phyloP scores from a whole-genome alignment of 805 yeast genomes.

The Metschnikowia amazonensis region DNA sequence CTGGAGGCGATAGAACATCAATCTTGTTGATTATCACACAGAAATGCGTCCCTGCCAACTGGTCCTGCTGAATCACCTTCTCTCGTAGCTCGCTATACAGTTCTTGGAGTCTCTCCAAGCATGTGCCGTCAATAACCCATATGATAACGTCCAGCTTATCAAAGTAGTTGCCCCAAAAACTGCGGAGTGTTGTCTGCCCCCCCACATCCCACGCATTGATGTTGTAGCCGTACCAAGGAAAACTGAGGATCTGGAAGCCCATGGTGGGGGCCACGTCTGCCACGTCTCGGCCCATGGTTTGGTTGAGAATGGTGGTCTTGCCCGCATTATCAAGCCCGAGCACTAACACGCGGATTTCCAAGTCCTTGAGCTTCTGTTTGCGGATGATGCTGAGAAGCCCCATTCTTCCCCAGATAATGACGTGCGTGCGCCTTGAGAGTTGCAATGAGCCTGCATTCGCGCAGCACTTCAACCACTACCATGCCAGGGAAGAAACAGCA shows the following conservation, averaged over 20 bases:
- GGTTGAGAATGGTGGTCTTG: slow-evolving; percentile 76
- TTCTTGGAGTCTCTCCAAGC: slow-evolving; percentile 59
- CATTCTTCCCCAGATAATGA: slow-evolving; percentile 40
- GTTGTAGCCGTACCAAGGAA: slow-evolving; percentile 40
- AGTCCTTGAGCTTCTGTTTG: slow-evolving; percentile 78
- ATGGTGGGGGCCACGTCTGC: slow-evolving; percentile 75
- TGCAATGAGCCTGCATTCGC: slow-evolving; percentile 2
- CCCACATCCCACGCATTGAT: slow-evolving; percentile 86
- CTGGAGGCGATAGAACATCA: slow-evolving; percentile 46
- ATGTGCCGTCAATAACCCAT: slow-evolving; percentile 80
- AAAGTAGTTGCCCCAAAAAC: slow-evolving; percentile 76
- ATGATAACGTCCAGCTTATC: slow-evolving; percentile 70
- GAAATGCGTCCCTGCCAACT: slow-evolving; percentile 66
- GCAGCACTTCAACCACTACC: background rate
- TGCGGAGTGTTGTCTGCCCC: slow-evolving; percentile 45
- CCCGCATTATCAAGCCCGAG: slow-evolving; percentile 92
- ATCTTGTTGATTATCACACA: slow-evolving; percentile 70
- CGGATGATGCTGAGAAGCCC: slow-evolving; percentile 76
- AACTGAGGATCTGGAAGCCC: slow-evolving; percentile 78
- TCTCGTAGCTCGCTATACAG: slow-evolving; percentile 60
- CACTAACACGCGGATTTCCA: slow-evolving; percentile 68
- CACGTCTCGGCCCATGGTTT: slow-evolving; percentile 49
- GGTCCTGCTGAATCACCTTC: slow-evolving; percentile 60
- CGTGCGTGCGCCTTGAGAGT: slow-evolving; percentile 1
- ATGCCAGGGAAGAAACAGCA: slow-evolving; percentile 2